Conservation (phyloP, 805 yeast species). For the Starmera quercuum region DNA sequence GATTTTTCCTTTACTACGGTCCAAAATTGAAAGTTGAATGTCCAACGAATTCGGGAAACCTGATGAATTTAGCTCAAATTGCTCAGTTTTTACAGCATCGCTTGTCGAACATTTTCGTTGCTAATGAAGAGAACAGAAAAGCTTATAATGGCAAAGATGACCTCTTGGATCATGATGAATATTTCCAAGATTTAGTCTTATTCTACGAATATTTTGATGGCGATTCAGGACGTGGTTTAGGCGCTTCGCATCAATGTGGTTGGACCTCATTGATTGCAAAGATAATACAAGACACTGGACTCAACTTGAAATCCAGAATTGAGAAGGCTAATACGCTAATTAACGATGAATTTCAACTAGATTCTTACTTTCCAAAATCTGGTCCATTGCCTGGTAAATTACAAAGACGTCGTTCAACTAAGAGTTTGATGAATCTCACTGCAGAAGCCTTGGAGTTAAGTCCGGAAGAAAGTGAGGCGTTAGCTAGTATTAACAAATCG, state of each 20-base stretch:
- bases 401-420: constrained; percentile 65
- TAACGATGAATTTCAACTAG: constrained; percentile 1
- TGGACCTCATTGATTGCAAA: constrained; percentile 94
- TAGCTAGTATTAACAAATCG: constrained; percentile 13
- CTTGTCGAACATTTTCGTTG: constrained; percentile 66
- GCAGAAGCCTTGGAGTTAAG: constrained; percentile 59
- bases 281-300: constrained; percentile 84
- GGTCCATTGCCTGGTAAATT: constrained; percentile 45
- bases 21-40: constrained; percentile 78
- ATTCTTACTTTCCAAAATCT: constrained; percentile 19
- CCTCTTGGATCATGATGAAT: constrained; percentile 53
- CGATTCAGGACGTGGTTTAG: constrained; percentile 89
- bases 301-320: constrained; percentile 34
- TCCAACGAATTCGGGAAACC: constrained; percentile 77
- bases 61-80: constrained; percentile 74
- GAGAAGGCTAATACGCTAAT: constrained; percentile 1
- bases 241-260: constrained; percentile 92
- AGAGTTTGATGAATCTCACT: constrained; percentile 60
- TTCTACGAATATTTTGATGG: constrained; percentile 90
- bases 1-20: constrained; percentile 86
- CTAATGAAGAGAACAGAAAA: constrained; percentile 55
- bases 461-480: constrained; percentile 44
- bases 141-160: constrained; percentile 74
- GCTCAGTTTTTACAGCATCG: constrained; percentile 89
- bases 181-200: constrained; percentile 68